Evolutionary conservation across 208 protist genomes (phyloP).

Genomic region (Acanthamoeba polyphaga): DNA sequence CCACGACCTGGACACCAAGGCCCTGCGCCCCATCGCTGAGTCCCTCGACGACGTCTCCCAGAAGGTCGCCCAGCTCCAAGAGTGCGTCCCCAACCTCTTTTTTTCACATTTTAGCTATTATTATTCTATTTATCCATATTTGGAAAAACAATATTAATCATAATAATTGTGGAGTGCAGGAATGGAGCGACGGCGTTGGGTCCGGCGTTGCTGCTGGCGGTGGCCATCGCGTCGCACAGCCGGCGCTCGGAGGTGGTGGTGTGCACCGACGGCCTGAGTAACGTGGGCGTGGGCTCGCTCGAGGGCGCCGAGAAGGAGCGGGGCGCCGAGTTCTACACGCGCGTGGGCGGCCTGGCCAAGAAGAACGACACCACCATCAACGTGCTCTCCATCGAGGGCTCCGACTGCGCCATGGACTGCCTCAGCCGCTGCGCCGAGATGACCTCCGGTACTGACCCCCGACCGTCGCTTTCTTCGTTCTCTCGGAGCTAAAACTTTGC

Average conservation of each 20-base stretch:
- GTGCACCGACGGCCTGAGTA: conserved; percentile 79
- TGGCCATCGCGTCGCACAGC: conserved; percentile 54
- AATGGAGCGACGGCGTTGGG: conserved; percentile 75
- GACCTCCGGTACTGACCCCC: conserved; percentile 29
- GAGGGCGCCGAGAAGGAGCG: neutral
- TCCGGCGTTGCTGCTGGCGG: conserved; percentile 72
- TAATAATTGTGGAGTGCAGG: neutral
- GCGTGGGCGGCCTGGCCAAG: conserved; percentile 66
- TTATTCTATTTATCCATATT: neutral
- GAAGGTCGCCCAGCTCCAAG: conserved; percentile 28
- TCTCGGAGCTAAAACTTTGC: neutral
- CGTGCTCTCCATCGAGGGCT: conserved; percentile 74
- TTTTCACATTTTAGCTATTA: neutral
- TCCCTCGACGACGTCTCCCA: conserved; percentile 10
- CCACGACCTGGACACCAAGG: neutral
- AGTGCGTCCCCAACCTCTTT: neutral
- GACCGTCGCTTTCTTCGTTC: too few species aligned
- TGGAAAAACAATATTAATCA: too few species aligned
- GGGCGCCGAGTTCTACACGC: conserved; percentile 62
- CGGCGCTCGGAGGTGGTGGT: conserved; percentile 76
- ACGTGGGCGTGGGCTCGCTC: conserved; percentile 74
- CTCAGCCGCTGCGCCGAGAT: conserved; percentile 68
- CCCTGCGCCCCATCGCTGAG: conserved; percentile 41
- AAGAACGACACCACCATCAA: conserved; percentile 79
- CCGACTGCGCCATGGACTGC: conserved; percentile 68